Evolutionary conservation across 139 green algal species (phyloP), one percentile per base, ranked within the genome.

Genomic region (Edaphochlamys debaryana): DNA sequence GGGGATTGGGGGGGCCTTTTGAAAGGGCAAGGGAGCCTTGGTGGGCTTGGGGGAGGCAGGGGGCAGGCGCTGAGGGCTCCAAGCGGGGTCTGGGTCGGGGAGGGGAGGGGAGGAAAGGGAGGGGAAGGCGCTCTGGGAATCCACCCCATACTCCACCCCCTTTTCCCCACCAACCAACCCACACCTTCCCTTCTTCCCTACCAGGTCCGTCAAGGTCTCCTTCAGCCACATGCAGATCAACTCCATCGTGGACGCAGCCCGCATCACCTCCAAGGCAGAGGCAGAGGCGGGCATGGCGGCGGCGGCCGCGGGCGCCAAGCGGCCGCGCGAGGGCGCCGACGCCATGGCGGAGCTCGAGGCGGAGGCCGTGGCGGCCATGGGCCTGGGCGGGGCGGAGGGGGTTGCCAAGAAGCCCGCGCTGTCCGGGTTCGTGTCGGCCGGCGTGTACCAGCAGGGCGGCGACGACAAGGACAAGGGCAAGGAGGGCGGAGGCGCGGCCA

Each of bases 291-390:
- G 69, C 30, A 41, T 58, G 20, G 78, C 29, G 22, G 40, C 42
- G 19, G 40, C 42, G 19, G 79, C 71, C 9, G 81, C 68, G 36
- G 77, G 63, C 42, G 42, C 32, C 48, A 83, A 83, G 77, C 77
- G 77, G 63, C 45, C 64, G 4, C 79, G 79, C 27, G 79, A 83
- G 74, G 77, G 78, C 29, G 89, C 45, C 34, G 89, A 95, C 85
- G 89, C 82, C 32, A 98, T 98, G 94, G 93, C 87, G 15, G 95
- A 94, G 9, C 87, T 98, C 52, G 96, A 98, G 84, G 91, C 89
- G 52, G 67, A 90, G 58, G 88, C 77, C 1, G 80, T 76, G 29
- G 79, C 58, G 29, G 71, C 83, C 17, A 80, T 73, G 50, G 88
- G 67, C 38, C 77, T 86, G 64, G 70, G 82, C 37, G 37, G 19